phyloP scores from a whole-genome alignment of 2,329 filamentous ascomycete genomes.

The Botrytis cinerea region DNA sequence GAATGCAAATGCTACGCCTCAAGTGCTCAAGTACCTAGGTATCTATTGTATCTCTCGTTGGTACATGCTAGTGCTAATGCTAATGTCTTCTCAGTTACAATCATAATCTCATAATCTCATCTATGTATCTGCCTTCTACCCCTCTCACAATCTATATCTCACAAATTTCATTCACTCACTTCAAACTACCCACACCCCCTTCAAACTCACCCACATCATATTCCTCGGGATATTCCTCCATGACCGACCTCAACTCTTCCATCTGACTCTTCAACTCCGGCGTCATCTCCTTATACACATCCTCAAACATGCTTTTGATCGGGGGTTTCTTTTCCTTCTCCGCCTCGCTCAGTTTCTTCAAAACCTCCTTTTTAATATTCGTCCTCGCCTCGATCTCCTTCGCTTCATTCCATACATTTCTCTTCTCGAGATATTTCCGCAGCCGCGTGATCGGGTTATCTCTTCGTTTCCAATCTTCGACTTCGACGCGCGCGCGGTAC shows the following conservation, averaged over 20 bases:
- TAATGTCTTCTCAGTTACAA: background rate
- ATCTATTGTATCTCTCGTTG: conserved; percentile 1
- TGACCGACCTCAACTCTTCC: conserved; percentile 69
- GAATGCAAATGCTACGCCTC: background rate
- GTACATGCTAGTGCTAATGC: background rate
- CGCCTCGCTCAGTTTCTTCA: conserved; percentile 81
- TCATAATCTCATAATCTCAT: background rate
- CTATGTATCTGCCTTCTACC: background rate
- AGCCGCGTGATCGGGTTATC: conserved; percentile 86
- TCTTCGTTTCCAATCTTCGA: conserved; percentile 88
- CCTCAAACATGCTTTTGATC: conserved; percentile 74
- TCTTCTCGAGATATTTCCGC: conserved; percentile 86
- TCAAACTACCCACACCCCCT: conserved; percentile 54
- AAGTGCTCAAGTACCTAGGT: background rate
- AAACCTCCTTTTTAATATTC: conserved; percentile 68
- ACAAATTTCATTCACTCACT: background rate
- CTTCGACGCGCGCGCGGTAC: conserved; percentile 88
- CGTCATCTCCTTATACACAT: conserved; percentile 86
- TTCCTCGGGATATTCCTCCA: conserved; percentile 87
- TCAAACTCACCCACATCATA: conserved; percentile 82
- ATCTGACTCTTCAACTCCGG: conserved; percentile 78
- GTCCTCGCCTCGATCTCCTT: conserved; percentile 74
- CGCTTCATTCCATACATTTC: conserved; percentile 80
- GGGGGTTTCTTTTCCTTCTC: conserved; percentile 80
- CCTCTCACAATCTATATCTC: background rate